These are phyloP conservation scores for Linnemannia zychae DNA, from an alignment of 192 early-diverging fungal genomes.

Conservation along the genomic window DNA sequence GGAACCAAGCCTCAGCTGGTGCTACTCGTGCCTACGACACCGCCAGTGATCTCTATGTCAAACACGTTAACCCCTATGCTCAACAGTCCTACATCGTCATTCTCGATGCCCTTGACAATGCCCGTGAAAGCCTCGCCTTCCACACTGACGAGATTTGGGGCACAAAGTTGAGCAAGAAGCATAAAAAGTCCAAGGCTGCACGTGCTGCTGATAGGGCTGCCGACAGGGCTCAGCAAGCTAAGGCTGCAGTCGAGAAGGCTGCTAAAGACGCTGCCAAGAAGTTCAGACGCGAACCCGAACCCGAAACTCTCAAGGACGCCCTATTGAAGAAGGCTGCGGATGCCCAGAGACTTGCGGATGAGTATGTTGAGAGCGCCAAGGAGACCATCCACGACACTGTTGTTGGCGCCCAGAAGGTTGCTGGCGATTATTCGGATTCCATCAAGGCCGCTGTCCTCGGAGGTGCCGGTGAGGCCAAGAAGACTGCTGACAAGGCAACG, in stretches of 20 bases:
- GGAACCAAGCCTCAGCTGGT: slow-evolving; percentile 23
- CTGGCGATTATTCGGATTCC: slow-evolving; percentile 4
- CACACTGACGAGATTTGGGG: slow-evolving; percentile 48
- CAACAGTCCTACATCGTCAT: slow-evolving; percentile 17
- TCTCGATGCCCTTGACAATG: slow-evolving; percentile 21
- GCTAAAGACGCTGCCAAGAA: neutral
- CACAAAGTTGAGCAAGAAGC: slow-evolving; percentile 37
- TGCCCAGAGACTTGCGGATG: slow-evolving; percentile 1
- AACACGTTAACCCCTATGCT: slow-evolving; percentile 40
- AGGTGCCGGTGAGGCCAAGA: slow-evolving; percentile 11
- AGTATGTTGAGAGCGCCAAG: slow-evolving; percentile 18
- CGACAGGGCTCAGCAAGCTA: neutral
- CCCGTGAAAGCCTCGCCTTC: slow-evolving; percentile 21
- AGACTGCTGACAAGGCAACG: slow-evolving; percentile 2
- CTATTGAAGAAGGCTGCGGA: slow-evolving; percentile 27
- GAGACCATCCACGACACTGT: slow-evolving; percentile 17
- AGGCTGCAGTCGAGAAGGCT: neutral
- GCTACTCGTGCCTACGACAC: slow-evolving; percentile 13
- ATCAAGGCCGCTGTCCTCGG: slow-evolving; percentile 15
- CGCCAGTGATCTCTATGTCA: slow-evolving; percentile 22
- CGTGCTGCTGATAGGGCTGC: slow-evolving; percentile 5
- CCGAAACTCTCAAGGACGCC: slow-evolving; percentile 28
- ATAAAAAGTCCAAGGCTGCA: slow-evolving; percentile 9
- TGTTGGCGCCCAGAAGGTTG: slow-evolving; percentile 22
- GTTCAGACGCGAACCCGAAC: neutral